phyloP scores from a whole-genome alignment of 2,329 filamentous ascomycete species.

The Colletotrichum lupini region DNA sequence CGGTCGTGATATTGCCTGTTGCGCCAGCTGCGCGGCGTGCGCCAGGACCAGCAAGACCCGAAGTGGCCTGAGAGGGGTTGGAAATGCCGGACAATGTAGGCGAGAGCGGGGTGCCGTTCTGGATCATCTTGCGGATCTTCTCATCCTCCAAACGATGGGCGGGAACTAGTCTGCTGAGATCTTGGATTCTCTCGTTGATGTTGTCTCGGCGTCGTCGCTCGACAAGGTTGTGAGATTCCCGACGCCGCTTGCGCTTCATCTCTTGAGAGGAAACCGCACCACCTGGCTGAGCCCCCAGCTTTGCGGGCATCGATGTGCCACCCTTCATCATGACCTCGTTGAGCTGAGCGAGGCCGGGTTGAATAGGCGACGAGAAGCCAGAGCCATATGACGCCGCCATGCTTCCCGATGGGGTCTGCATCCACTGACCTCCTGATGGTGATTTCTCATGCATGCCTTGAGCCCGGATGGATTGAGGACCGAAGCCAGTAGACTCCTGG shows the following conservation, averaged over 20 bases:
- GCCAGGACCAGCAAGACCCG: constrained; percentile 85
- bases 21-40: constrained; percentile 81
- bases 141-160: constrained; percentile 94
- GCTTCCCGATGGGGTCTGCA: constrained; percentile 82
- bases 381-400: constrained; percentile 89
- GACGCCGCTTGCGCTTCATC: constrained; percentile 88
- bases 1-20: constrained; percentile 88
- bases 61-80: constrained; percentile 81
- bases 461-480: constrained; percentile 81
- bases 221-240: constrained; percentile 96
- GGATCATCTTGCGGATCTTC: constrained; percentile 93
- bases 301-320: constrained; percentile 88
- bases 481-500: constrained; percentile 77
- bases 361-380: constrained; percentile 85
- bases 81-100: constrained; percentile 80
- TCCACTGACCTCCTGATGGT: constrained; percentile 84
- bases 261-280: constrained; percentile 82
- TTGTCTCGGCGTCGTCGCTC: constrained; percentile 95
- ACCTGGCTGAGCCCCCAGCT: constrained; percentile 70
- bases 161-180: constrained; percentile 92
- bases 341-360: constrained; percentile 78
- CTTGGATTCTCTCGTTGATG: constrained; percentile 98
- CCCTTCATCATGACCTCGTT: constrained; percentile 90
- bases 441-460: constrained; percentile 81
- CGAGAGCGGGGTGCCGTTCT: constrained; percentile 90